Evolutionary conservation across 1,284 basidiomycete genomes (phyloP), one percentile per base, ranked within the genome.

Genomic region (Malassezia nana): DNA sequence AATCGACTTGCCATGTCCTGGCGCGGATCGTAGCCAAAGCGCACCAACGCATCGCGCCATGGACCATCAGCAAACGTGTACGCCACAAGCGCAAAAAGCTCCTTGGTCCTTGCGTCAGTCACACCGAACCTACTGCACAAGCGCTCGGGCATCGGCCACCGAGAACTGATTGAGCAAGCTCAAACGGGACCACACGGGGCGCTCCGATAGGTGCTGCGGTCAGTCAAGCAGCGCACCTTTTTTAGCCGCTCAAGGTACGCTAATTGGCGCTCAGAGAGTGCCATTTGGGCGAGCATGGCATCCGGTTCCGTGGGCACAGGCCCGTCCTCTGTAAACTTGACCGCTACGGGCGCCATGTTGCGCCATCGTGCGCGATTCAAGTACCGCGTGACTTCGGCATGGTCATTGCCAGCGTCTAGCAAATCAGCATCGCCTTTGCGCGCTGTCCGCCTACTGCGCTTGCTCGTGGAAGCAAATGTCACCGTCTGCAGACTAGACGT

Each of bases 51-150:
- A 69, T 96, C 91, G 47, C 89, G 80, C 84, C 87, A 96, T 2
- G 90, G 89, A 0, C 92, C 92, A 60, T 95, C 91, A 57, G 84
- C 82, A 70, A 96, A 92, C 2, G 87, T 84, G 71, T 91, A 98
- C 43, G 84, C 72, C 4, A 76, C 65, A 8, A 75, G 63, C 0
- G 79, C 75, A 43, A 79, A 67, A 48, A 78, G 77, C 1, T 74
- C 63, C 60, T 79, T 80, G 51, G 76, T 65, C 40, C 78, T 60
- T 46, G 0, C 6, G 20, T 18, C 5, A 30, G 22, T 6, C 16
- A 35, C 2, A 6, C 8, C n/a, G 20, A 13, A 45, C 49, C 12
- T 42, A 54, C 53, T 56, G 87, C 60, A 82, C 76, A 31, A 87
- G 79, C 59, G 84, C 82, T 43, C 83, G 79, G 9, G 80, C 77